phyloP scores from a whole-genome alignment of 257 asterid species.

The Euphrasia confusa region DNA sequence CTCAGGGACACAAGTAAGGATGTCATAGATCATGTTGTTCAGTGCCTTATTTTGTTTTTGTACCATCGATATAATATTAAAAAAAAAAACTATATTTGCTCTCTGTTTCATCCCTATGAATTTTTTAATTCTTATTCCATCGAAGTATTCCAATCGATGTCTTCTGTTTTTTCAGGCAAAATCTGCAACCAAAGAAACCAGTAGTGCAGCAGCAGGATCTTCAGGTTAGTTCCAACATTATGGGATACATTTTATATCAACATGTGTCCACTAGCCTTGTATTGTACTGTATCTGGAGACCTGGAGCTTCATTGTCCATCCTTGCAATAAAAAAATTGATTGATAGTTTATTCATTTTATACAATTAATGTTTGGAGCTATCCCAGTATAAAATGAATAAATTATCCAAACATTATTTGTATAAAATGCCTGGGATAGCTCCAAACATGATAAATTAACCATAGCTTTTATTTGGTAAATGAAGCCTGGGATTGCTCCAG shows the following conservation, averaged over 20 bases:
- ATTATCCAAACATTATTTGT: too few relatives aligned
- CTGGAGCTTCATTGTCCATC: not conserved
- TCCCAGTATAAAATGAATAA: too few relatives aligned
- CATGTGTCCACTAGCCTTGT: not conserved
- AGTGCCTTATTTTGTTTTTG: not conserved
- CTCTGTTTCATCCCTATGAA: not conserved
- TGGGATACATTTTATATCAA: conserved; percentile 2
- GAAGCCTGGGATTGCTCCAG: too few relatives aligned
- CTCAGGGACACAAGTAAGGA: conserved; percentile 72
- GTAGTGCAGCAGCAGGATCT: conserved; percentile 46
- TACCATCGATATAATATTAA: not conserved
- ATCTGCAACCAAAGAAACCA: conserved; percentile 42
- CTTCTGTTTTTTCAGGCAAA: conserved; percentile 44
- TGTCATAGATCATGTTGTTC: conserved; percentile 15
- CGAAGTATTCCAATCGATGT: conserved; percentile 6
- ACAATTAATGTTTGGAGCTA: conserved; percentile 2
- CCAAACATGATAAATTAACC: too few relatives aligned
- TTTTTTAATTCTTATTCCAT: not conserved
- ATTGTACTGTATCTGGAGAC: not conserved
- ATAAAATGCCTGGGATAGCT: too few relatives aligned
- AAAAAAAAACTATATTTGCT: not conserved
- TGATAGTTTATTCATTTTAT: not conserved
- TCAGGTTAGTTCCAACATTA: conserved; percentile 48
- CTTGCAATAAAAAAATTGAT: not conserved
- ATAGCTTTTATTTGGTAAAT: too few relatives aligned